Base-by-base conservation (phyloP, 2,329 filamentous ascomycete species). In the Salinomyces thailandicus region DNA sequence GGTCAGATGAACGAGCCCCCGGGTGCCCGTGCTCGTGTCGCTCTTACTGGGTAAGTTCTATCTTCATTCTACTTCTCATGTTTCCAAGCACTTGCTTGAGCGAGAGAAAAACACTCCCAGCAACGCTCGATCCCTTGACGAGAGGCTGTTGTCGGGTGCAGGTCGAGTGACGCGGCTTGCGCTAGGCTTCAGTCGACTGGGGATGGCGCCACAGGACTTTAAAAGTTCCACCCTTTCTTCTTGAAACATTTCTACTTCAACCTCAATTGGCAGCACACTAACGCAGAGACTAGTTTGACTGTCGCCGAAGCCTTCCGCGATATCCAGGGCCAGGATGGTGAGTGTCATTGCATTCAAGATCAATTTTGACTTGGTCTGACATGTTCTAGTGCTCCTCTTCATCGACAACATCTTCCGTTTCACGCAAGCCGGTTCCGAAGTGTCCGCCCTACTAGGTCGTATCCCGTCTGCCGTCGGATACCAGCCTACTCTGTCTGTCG, bases 381-480 rank as follows among this genome's bases (percentile, higher is more conserved):
- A 9, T 11, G 7, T 1, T 42, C 17, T 18, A 82, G 85, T 95
- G 77, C 76, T 95, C 64, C 86, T 95, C 68, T 95, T 96, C 77
- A 96, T 96, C 68, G 91, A 98, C 82, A 98, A 98, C 79, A 96
- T 98, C 72, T 96, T 95, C 85, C 83, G 89, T 63, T 96, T 96
- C 79, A 95, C 89, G 53, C 89, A 96, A 74, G 91, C 91, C 67
- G 91, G 91, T 87, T 96, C 91, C 61, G 91, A 98, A 74, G 91
- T 98, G 79, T 96, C 89, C 74, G 91, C 91, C 62, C 79, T 98
- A 65, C 77, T 98, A 52, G 91, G 91, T 76, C 89, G 91, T 86
- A 98, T 98, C 61, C 91, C 91, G 70, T 98, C 91, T 76, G 91
- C 91, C 66, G 91, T 98, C 82, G 91, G 91, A 81, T 98, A 98